Conservation (phyloP, 208 protist genomes). For the Trypanosoma caninum region DNA sequence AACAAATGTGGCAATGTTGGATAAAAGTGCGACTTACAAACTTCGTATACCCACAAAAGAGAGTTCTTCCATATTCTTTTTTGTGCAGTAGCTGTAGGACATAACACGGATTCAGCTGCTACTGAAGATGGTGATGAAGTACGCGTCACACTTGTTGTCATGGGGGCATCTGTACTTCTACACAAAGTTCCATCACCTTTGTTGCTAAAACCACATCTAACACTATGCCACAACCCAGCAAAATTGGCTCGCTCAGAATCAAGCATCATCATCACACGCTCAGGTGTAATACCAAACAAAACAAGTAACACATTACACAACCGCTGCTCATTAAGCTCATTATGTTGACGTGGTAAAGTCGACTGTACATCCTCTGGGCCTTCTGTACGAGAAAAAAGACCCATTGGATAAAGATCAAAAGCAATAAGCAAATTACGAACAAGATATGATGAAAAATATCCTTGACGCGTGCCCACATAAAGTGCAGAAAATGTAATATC, state of each 20-base stretch:
- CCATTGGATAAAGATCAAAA: slow-evolving; percentile 51
- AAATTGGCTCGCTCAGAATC: neutral
- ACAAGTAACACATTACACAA: slow-evolving; percentile 43
- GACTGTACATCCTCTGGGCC: slow-evolving; percentile 28
- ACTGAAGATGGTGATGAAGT: neutral
- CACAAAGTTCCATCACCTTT: neutral
- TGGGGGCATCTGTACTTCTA: neutral
- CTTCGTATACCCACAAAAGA: slow-evolving; percentile 41
- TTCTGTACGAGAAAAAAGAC: neutral
- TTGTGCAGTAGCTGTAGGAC: neutral
- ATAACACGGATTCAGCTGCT: neutral
- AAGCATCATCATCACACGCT: slow-evolving; percentile 23
- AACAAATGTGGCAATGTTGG: slow-evolving; percentile 1
- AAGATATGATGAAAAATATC: slow-evolving; percentile 63
- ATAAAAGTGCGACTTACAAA: slow-evolving; percentile 24
- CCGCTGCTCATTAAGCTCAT: slow-evolving; percentile 30
- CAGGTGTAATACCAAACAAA: slow-evolving; percentile 41
- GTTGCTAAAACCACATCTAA: neutral
- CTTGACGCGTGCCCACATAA: slow-evolving; percentile 71
- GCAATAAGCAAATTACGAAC: slow-evolving; percentile 62
- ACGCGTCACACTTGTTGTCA: neutral
- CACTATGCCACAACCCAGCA: neutral
- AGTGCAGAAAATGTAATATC: slow-evolving; percentile 51
- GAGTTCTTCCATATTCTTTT: slow-evolving; percentile 26
- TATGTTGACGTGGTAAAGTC: slow-evolving; percentile 28